Percentiles rank a stretch among this genome's conserved stretches.
These are phyloP conservation scores for Lineolata rhizophorae DNA, from an alignment of 495 filamentous ascomycete genomes.

Conservation along the genomic window DNA sequence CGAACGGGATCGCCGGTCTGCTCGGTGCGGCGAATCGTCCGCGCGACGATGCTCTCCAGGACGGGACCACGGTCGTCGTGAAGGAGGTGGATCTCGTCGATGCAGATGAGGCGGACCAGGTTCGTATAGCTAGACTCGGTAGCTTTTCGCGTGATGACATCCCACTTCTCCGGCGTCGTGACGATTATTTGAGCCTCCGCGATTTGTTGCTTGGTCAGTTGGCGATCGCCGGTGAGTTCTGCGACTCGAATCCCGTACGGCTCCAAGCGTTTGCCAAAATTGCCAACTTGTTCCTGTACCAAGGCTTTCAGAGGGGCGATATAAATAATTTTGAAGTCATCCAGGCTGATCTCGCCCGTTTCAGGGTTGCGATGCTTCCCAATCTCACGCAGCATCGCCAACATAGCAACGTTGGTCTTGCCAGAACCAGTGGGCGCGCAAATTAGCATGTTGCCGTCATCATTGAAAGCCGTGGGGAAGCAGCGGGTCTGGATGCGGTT, in stretches of 20 bases:
- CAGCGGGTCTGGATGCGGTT: constrained; percentile 93
- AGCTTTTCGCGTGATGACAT: constrained; percentile 96
- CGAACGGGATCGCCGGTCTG: constrained; percentile 82
- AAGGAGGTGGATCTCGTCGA: constrained; percentile 94
- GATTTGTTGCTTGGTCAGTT: constrained; percentile 97
- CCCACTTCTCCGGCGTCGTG: constrained; percentile 96
- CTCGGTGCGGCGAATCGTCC: constrained; percentile 80
- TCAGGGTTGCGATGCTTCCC: constrained; percentile 77
- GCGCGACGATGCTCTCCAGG: constrained; percentile 86
- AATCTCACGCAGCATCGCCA: constrained; percentile 87
- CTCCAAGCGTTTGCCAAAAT: constrained; percentile 78
- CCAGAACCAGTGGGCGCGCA: constrained; percentile 94
- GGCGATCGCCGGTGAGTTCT: constrained; percentile 89
- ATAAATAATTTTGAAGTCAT: constrained; percentile 94
- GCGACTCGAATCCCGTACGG: constrained; percentile 81
- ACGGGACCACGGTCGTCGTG: constrained; percentile 97
- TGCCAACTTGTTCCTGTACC: constrained; percentile 92
- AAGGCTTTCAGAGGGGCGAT: constrained; percentile 87
- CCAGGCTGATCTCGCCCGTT: constrained; percentile 76
- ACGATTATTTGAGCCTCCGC: constrained; percentile 96
- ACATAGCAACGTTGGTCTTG: constrained; percentile 98
- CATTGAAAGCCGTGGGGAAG: constrained; percentile 73
- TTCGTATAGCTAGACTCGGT: constrained; percentile 95
- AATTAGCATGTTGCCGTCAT: constrained; percentile 93
- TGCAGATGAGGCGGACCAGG: constrained; percentile 80